Conservation (phyloP, 2,329 filamentous ascomycete species). For the Pezicula rhizophila region DNA sequence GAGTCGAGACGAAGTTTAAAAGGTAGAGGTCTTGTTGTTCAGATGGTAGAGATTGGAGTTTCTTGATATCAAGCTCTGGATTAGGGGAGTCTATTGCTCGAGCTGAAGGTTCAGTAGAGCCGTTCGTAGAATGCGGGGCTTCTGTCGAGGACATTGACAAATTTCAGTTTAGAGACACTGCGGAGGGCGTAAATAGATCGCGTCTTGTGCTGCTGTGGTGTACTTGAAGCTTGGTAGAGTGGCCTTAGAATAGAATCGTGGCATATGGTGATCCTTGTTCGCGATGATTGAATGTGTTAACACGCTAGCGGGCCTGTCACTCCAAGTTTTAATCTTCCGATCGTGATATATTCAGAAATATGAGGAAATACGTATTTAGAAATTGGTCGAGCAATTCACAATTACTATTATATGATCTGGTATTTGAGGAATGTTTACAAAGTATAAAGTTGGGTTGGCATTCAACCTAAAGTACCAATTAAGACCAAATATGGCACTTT, state of each 20-base stretch:
- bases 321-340: no score
- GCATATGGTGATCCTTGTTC: neutral
- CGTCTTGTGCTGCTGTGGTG: conserved; percentile 1
- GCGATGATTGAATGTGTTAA: no score
- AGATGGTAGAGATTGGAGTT: conserved; percentile 80
- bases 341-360: no score
- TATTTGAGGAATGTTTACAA: no score
- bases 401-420: no score
- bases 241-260: neutral
- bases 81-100: conserved; percentile 40
- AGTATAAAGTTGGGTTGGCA: no score
- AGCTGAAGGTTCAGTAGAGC: conserved; percentile 26
- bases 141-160: conserved; percentile 27
- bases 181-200: conserved; percentile 2
- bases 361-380: no score
- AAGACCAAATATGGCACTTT: no score
- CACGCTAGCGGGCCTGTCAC: no score
- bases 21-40: conserved; percentile 96
- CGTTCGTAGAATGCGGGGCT: conserved; percentile 25
- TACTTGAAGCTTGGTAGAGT: neutral
- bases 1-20: conserved; percentile 76
- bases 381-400: no score
- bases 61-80: conserved; percentile 81
- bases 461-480: no score
- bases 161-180: conserved; percentile 2